Evolutionary conservation across 768 basidiomycete genomes (phyloP), one percentile per base, ranked within the genome.

Genomic region (Steccherinum ochraceum): DNA sequence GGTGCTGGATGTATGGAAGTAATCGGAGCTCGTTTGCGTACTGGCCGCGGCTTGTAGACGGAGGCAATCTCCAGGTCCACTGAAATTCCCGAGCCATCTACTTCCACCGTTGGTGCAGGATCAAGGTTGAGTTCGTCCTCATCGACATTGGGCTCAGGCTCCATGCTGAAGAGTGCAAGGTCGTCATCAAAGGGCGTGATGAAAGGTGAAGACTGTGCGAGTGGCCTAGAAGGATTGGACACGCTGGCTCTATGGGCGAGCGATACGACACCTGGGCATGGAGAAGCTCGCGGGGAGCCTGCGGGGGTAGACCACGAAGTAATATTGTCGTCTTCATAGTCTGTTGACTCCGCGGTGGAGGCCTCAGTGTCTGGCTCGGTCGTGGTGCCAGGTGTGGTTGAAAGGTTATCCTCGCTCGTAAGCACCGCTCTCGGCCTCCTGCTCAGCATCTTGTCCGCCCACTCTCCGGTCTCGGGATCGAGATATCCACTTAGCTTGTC

Each of bases 31-130:
- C 68, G 68, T 23, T 68, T 76, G 72, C 78, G 81, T 56, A 77
- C 67, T 1, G 85, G 84, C 0, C 83, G 78, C 1, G 86, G 86
- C 58, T 89, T 88, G 69, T 79, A 87, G 10, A 89, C 87, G 2
- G 80, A 74, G 2, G 77, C 68, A 45, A 89, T 86, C 59, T 84
- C 83, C 51, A 90, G 75, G 61, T 80, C 79, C 48, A 83, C 65
- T 16, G 72, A 62, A 52, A 75, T 67, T 3, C 62, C 56, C 21
- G 5, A 5, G 46, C 50, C 50, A 23, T 18, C 30, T 7, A 50
- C 27, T 26, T 50, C 54, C 2, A 42, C 40, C 13, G 19, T 24
- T n/a, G 30, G 51, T 12, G 69, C 68, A 0, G 57, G 56, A n/a
- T 77, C 76, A 7, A 59, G 56, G 5, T 48, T 49, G 26, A 42